Conservation (phyloP, 805 yeast genomes). For the Kazachstania bromeliacearum region DNA sequence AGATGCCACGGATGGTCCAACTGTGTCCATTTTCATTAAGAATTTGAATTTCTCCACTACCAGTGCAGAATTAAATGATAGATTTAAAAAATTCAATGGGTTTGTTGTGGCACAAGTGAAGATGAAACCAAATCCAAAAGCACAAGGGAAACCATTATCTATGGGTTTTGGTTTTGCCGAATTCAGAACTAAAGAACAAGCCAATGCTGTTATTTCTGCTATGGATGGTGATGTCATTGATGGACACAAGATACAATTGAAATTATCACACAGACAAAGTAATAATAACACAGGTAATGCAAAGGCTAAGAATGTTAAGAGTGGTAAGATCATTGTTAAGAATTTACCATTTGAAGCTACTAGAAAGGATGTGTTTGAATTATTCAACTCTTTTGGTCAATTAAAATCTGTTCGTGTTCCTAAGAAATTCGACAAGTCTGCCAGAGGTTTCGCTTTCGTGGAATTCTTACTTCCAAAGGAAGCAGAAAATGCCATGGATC, state of each 20-base stretch:
- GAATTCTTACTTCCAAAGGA: slow-evolving; percentile 82
- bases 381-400: slow-evolving; percentile 92
- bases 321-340: slow-evolving; percentile 85
- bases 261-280: slow-evolving; percentile 73
- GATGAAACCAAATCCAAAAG: slow-evolving; percentile 79
- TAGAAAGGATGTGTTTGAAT: slow-evolving; percentile 82
- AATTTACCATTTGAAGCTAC: slow-evolving; percentile 95
- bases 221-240: slow-evolving; percentile 73
- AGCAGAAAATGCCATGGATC: slow-evolving; percentile 90
- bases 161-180: slow-evolving; percentile 99
- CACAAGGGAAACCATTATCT: slow-evolving; percentile 55
- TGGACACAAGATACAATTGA: slow-evolving; percentile 85
- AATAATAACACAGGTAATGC: slow-evolving; percentile 21
- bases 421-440: slow-evolving; percentile 86
- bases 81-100: slow-evolving; percentile 67
- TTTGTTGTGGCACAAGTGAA: slow-evolving; percentile 75
- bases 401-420: slow-evolving; percentile 93
- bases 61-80: slow-evolving; percentile 40
- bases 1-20: slow-evolving; percentile 51
- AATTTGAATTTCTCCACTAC: slow-evolving; percentile 84
- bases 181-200: slow-evolving; percentile 69
- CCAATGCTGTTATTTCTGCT: slow-evolving; percentile 61
- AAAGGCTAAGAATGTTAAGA: slow-evolving; percentile 33
- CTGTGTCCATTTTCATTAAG: slow-evolving; percentile 84
- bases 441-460: slow-evolving; percentile 97